Conservation (phyloP, 192 early-diverging fungal genomes). For the Cetraspora pellucida region DNA sequence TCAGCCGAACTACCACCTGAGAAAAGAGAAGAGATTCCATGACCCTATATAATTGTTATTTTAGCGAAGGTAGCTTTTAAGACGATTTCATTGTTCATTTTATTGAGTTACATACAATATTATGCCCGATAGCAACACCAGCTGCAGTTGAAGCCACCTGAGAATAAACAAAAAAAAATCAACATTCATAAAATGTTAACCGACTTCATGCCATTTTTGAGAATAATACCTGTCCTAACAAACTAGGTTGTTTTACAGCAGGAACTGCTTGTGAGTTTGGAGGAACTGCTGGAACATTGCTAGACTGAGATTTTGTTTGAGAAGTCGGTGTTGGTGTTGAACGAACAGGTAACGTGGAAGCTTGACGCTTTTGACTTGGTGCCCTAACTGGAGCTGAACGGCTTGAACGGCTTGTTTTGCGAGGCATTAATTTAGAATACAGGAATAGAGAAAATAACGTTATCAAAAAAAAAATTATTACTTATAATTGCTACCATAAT, state of each 20-base stretch:
- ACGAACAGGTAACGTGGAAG: not conserved
- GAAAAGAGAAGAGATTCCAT: conserved; percentile 51
- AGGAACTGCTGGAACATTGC: conserved; percentile 3
- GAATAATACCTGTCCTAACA: conserved; percentile 26
- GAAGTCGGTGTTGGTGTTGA: not conserved
- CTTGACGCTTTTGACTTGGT: not conserved
- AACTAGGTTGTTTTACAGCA: conserved; percentile 27
- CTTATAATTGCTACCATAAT: too few species aligned
- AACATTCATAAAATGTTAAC: not conserved
- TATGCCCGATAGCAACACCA: conserved; percentile 90
- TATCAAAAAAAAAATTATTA: too few species aligned
- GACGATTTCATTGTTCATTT: not conserved
- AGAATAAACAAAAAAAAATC: not conserved
- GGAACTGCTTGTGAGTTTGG: too few species aligned
- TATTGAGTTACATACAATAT: conserved; percentile 61
- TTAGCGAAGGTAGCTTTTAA: not conserved
- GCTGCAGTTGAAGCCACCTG: conserved; percentile 94
- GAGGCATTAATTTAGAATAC: too few species aligned
- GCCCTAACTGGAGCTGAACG: not conserved
- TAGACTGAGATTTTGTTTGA: not conserved
- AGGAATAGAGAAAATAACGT: too few species aligned
- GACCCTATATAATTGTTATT: not conserved
- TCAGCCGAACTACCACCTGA: conserved; percentile 41
- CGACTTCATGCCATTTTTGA: not conserved
- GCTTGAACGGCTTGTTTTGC: not conserved